Percentiles rank a stretch among this genome's conserved stretches.
Evolutionary conservation across 441 rosid genomes (phyloP).

Genomic region (Brassica hybrid): DNA sequence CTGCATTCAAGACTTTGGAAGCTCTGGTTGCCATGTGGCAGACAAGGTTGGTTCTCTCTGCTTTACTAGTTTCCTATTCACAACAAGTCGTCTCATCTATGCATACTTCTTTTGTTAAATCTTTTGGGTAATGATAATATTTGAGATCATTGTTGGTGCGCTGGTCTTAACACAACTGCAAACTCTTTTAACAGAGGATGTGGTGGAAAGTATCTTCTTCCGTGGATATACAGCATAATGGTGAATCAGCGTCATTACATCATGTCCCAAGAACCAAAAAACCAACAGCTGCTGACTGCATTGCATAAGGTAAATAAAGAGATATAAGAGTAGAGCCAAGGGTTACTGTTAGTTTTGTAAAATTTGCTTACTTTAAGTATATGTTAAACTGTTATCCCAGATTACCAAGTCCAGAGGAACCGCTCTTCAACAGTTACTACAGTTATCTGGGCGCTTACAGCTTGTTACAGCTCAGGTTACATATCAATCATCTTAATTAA

Average conservation of each 20-base stretch:
- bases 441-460: conserved; percentile 78
- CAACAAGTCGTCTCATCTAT: too few relatives aligned
- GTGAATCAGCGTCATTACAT: conserved; percentile 67
- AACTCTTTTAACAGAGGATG: conserved; percentile 55
- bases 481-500: conserved; percentile 20
- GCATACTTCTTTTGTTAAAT: background rate
- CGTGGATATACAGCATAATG: conserved; percentile 80
- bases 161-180: conserved; percentile 6
- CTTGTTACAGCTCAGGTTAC: conserved; percentile 80
- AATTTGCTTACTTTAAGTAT: background rate
- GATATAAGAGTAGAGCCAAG: conserved; percentile 1
- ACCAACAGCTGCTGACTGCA: conserved; percentile 54
- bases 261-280: conserved; percentile 56
- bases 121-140: background rate
- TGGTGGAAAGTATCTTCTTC: conserved; percentile 62
- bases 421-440: conserved; percentile 70
- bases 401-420: conserved; percentile 62
- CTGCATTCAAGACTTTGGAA: conserved; percentile 71
- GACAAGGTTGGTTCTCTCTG: conserved; percentile 68
- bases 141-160: background rate
- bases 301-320: conserved; percentile 62
- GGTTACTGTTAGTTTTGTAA: conserved; percentile 8
- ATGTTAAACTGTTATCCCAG: conserved; percentile 49
- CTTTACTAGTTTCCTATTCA: background rate
- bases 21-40: conserved; percentile 73